Conservation (phyloP, 1,284 basidiomycete genomes). For the Melampsora americana region DNA sequence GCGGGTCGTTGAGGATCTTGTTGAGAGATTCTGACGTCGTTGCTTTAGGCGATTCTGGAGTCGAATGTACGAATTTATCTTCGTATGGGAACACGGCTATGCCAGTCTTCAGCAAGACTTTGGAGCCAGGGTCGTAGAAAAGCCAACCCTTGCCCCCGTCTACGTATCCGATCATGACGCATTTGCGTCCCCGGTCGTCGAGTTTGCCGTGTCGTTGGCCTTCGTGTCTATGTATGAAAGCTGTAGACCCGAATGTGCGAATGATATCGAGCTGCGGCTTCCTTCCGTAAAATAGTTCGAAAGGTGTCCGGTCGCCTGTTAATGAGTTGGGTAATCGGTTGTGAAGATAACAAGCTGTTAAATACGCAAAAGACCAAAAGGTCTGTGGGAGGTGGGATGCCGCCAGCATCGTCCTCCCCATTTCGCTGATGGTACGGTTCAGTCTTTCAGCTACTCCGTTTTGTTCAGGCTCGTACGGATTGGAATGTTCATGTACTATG, state of each 20-base stretch:
- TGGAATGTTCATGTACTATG: not conserved
- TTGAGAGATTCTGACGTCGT: not conserved
- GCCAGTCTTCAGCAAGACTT: not conserved
- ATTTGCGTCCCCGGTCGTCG: not conserved
- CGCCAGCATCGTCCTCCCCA: not conserved
- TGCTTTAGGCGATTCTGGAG: not conserved
- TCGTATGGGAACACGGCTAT: not conserved
- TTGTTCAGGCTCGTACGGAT: not conserved
- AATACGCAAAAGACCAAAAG: not conserved
- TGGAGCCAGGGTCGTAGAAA: not conserved
- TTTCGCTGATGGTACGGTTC: not conserved
- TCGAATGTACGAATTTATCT: not conserved
- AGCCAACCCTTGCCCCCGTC: not conserved
- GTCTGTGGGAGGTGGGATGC: not conserved
- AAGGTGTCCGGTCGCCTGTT: not conserved
- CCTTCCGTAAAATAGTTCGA: not conserved
- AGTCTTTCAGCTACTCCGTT: conserved; percentile 9
- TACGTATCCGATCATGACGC: not conserved
- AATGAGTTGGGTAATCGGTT: not conserved
- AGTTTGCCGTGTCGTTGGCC: not conserved
- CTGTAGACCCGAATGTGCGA: not conserved
- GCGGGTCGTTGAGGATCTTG: not conserved
- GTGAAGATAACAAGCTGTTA: not conserved
- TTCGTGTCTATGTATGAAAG: not conserved
- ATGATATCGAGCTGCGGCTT: too few species aligned